Evolutionary conservation across 768 basidiomycete species (phyloP).

Genomic region (Tylopilus plumbeoviolaceoides): DNA sequence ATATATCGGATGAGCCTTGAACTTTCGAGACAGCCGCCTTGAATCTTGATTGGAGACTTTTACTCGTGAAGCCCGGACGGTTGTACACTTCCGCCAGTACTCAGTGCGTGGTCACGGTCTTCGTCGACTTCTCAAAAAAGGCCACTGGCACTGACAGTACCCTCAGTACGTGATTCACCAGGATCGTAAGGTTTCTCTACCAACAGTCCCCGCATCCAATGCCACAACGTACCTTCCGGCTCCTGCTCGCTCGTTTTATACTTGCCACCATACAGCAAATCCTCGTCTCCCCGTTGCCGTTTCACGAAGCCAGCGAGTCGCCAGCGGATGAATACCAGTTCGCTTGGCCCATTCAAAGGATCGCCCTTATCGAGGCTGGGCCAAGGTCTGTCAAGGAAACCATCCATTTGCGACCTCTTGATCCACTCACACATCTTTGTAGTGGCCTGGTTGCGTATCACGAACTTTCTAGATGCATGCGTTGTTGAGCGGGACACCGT

Average conservation of each 20-base stretch:
- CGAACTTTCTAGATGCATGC: slow-evolving; percentile 14
- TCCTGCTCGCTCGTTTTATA: not conserved
- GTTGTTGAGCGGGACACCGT: slow-evolving; percentile 15
- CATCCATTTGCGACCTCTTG: not conserved
- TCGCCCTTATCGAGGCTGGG: slow-evolving; percentile 13
- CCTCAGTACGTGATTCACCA: no score
- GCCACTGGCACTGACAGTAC: no score
- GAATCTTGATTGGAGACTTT: no score
- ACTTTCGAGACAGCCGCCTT: no score
- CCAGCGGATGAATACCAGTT: slow-evolving; percentile 7
- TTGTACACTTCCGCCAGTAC: no score
- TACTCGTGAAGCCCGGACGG: no score
- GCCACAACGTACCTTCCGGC: no score
- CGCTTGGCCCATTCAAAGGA: slow-evolving; percentile 9
- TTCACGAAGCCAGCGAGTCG: not conserved
- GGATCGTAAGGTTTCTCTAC: no score
- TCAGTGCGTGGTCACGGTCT: no score
- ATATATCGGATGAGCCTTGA: no score
- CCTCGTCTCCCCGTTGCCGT: not conserved
- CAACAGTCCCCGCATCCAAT: no score
- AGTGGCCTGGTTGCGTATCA: slow-evolving; percentile 12
- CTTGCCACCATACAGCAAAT: slow-evolving; percentile 1
- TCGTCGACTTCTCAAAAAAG: no score
- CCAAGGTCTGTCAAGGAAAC: slow-evolving; percentile 3
- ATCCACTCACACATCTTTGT: not conserved